Base-by-base conservation (phyloP, 805 yeast genomes). In the Alloascoidea africana region DNA sequence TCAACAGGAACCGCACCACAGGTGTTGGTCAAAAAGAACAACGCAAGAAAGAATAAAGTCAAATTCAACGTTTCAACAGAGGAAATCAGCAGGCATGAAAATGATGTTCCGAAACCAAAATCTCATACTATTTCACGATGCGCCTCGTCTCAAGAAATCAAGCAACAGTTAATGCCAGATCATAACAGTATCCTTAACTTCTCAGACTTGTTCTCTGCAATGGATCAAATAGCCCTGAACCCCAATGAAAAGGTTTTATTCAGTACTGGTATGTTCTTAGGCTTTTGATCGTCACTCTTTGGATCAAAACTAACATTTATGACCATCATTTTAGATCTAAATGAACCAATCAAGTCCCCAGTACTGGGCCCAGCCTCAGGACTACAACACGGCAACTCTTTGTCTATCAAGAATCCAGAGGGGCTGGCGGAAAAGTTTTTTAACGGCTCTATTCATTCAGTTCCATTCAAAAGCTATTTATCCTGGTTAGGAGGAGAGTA, bases 401-500 rank as follows among this genome's bases (percentile, higher is more conserved):
- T n/a, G n/a, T n/a, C 30, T 23, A n/a, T 23, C n/a, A 23, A n/a
- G n/a, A 23, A 23, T 23, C 30, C 30, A 23, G 30, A 23, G n/a
- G 30, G 30, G 8, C n/a, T 23, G 30, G 30, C 30, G 8, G 30
- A 23, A 23, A 23, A 23, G n/a, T 23, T 23, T n/a, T 23, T 23
- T n/a, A 23, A 23, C n/a, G 30, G 30, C 30, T 23, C 30, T 23
- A n/a, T 23, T 23, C 8, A 8, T 23, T 23, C 30, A 23, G n/a
- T 23, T 23, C 13, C 8, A 8, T 23, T 23, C n/a, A 23, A n/a
- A 23, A n/a, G n/a, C n/a, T 23, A 23, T 23, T 8, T 23, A 8
- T 23, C n/a, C 8, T 23, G 30, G 30, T 23, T 23, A 23, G 30
- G 30, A 8, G 30, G 30, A 8, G 30, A 23, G n/a, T n/a, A n/a